These are phyloP conservation scores for Aspergillus niger DNA, from an alignment of 2,329 filamentous ascomycete genomes.

Conservation along the genomic window DNA sequence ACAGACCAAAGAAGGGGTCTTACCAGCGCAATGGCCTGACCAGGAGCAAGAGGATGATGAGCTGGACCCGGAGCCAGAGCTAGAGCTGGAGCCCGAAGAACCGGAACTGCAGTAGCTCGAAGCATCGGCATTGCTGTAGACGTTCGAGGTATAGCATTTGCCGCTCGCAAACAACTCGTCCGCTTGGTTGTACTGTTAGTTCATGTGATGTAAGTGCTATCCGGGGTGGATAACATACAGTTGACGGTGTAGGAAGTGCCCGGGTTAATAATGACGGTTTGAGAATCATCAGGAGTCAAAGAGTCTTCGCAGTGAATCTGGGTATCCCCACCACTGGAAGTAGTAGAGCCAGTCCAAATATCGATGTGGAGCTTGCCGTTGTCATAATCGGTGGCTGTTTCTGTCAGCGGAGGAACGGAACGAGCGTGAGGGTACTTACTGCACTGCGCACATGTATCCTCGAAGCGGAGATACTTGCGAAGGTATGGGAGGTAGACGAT, in stretches of 20 bases:
- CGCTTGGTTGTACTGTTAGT: background rate
- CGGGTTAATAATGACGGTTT: conserved; percentile 7
- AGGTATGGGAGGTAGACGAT: conserved; percentile 18
- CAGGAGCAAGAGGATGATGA: conserved; percentile 1
- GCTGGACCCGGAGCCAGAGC: background rate
- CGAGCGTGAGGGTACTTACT: conserved; percentile 3
- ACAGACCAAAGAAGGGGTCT: background rate
- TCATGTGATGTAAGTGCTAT: background rate
- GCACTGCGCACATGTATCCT: conserved; percentile 17
- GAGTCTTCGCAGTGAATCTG: conserved; percentile 13
- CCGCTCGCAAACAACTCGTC: background rate
- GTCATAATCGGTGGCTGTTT: conserved; percentile 9
- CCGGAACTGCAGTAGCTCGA: conserved; percentile 3
- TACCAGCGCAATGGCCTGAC: background rate
- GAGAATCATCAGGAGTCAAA: conserved; percentile 6
- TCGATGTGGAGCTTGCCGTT: conserved; percentile 14
- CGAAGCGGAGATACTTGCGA: conserved; percentile 15
- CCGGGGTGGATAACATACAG: background rate
- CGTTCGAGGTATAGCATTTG: conserved; percentile 9
- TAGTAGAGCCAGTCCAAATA: conserved; percentile 14
- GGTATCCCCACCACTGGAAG: background rate
- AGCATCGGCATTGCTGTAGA: background rate
- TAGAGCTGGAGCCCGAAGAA: background rate
- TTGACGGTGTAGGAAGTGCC: background rate
- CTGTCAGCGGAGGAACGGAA: background rate